Evolutionary conservation across 2,329 filamentous ascomycete genomes (phyloP).

Genomic region (Hypoxylon sp.): DNA sequence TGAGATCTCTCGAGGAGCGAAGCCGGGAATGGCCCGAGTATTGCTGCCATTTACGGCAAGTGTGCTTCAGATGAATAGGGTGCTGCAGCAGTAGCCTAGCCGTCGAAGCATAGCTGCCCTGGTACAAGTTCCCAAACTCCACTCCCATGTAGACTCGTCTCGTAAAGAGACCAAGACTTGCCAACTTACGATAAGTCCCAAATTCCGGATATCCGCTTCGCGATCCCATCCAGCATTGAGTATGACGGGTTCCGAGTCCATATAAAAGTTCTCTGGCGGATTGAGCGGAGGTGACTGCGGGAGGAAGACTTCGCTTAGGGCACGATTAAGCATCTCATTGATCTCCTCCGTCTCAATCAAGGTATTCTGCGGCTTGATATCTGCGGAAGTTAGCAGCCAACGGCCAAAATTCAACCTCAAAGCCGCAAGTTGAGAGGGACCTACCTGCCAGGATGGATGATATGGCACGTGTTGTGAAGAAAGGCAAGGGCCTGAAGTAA

Average conservation of each 20-base stretch:
- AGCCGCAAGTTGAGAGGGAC: neutral
- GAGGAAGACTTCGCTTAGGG: neutral
- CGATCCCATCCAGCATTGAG: neutral
- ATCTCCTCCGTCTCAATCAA: neutral
- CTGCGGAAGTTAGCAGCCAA: neutral
- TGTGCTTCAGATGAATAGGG: neutral
- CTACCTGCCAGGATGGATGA: neutral
- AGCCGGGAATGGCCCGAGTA: neutral
- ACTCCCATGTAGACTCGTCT: neutral
- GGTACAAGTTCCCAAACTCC: neutral
- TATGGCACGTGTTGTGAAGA: neutral
- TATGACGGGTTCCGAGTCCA: neutral
- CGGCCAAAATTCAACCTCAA: neutral
- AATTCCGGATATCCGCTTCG: neutral
- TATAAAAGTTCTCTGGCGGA: neutral
- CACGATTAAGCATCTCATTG: neutral
- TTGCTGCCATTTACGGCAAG: neutral
- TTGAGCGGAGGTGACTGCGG: neutral
- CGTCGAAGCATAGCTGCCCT: neutral
- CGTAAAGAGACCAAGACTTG: neutral
- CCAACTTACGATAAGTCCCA: neutral
- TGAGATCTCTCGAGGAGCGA: neutral
- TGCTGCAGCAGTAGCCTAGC: neutral
- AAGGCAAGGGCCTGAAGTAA: neutral
- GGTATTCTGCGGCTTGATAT: neutral